Base-by-base conservation (phyloP, 2,329 filamentous ascomycete species). In the Xylaria sp. region DNA sequence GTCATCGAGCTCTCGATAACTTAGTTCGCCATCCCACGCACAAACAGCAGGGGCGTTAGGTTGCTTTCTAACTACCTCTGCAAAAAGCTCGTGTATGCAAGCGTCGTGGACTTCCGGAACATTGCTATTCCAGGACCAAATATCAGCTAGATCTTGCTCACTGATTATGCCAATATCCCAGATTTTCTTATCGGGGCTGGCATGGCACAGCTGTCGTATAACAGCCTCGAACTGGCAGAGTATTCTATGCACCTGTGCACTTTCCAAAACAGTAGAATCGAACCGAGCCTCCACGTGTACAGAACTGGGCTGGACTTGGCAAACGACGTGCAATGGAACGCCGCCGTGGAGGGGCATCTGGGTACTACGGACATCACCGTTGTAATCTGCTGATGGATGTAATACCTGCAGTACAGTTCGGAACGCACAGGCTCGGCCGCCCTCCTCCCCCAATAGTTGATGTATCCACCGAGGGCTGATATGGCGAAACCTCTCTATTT, bases 11-110 rank as follows among this genome's bases (percentile, higher is more conserved):
- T 55, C 52, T 17, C 13, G n/a, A 23, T 49, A 60, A n/a, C 21
- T 60, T 15, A 54, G 38, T 6, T 60, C 35, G 1, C 58, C 58
- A 23, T 60, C 58, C 44, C 46, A 49, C 15, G 51, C 58, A 43
- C 10, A 48, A 27, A 60, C 41, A 6, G 57, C 57, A 11, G 27
- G 37, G 17, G 21, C 11, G 29, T 44, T 19, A 7, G 54, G 31
- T 21, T 57, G 44, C 21, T 41, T 35, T 38, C 8, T 15, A 15
- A 19, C 27, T 44, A 11, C 40, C 8, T 46, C 21, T 23, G 38
- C 48, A 21, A 57, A 41, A 17, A 41, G n/a, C 15, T 37, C 35
- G 27, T 57, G 37, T 19, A 57, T 33, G 19, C 31, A 35, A 40
- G 38, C 10, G 9, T 19, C 29, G 23, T 49, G 17, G 23, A 57